A percentile compares a stretch with the other conserved stretches of the same genome.
Conservation (phyloP, 2,329 filamentous ascomycete species). For the Aaosphaeria arxii region DNA sequence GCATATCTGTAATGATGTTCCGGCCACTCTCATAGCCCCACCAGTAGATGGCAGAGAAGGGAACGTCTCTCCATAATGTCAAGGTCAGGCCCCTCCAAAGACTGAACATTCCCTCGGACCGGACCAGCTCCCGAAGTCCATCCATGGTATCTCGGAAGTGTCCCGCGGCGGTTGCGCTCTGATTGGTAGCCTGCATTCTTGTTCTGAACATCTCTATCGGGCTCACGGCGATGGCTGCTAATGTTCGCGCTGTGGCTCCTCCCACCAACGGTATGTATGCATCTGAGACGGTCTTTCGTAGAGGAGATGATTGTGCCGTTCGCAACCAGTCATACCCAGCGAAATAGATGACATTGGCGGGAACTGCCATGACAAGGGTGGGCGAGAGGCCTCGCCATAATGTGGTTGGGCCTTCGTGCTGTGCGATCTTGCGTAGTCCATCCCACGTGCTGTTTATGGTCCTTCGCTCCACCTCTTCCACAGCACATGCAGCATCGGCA, state of each 20-base stretch:
- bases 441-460: constrained; percentile 90
- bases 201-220: constrained; percentile 95
- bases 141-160: constrained; percentile 77
- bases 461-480: constrained; percentile 79
- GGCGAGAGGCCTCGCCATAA: constrained; percentile 94
- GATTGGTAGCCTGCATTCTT: constrained; percentile 74
- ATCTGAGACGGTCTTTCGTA: constrained; percentile 57
- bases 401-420: constrained; percentile 82
- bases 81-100: constrained; percentile 88
- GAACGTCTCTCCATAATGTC: constrained; percentile 94
- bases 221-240: constrained; percentile 79
- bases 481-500: constrained; percentile 67
- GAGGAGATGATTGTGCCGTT: constrained; percentile 68
- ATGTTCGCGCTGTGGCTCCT: constrained; percentile 71
- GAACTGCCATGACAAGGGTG: constrained; percentile 89
- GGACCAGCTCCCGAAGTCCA: constrained; percentile 77
- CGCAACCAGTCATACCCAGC: constrained; percentile 96
- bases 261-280: constrained; percentile 76
- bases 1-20: constrained; percentile 65
- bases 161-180: constrained; percentile 47
- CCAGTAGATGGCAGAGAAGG: constrained; percentile 97
- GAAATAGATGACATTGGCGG: constrained; percentile 97
- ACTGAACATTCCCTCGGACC: constrained; percentile 70
- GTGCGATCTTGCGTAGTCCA: constrained; percentile 88
- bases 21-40: constrained; percentile 91